Evolutionary conservation across 2,329 filamentous ascomycete species (phyloP).

Genomic region (Septoria linicola): DNA sequence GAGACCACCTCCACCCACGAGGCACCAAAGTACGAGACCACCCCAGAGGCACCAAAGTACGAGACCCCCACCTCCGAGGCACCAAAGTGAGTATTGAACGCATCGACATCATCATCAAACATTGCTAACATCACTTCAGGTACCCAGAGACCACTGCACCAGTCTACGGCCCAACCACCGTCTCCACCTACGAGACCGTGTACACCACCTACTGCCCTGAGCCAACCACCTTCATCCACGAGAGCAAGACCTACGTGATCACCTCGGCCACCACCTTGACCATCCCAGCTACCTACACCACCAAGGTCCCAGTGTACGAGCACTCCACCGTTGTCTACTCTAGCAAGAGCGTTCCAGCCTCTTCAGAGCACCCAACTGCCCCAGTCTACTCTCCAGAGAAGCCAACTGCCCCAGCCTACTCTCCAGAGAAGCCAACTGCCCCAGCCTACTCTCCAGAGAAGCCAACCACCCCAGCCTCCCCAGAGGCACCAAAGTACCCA

Average conservation of each 20-base stretch:
- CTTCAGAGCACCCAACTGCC: slow-evolving; percentile 6
- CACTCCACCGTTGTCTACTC: background rate
- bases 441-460: slow-evolving; percentile 15
- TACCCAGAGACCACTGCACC: slow-evolving; percentile 14
- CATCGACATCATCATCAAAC: too few relatives aligned
- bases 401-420: slow-evolving; percentile 7
- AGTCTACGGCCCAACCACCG: slow-evolving; percentile 26
- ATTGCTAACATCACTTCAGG: background rate
- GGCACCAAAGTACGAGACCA: background rate
- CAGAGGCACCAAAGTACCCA: slow-evolving; percentile 14
- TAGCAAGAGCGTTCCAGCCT: background rate
- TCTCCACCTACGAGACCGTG: slow-evolving; percentile 15
- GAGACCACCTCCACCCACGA: slow-evolving; percentile 9
- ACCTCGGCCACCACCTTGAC: slow-evolving; percentile 30
- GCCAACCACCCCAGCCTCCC: slow-evolving; percentile 10
- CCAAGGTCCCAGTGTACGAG: background rate
- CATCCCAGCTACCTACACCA: slow-evolving; percentile 36
- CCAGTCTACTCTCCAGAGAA: slow-evolving; percentile 2
- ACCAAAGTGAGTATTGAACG: too few relatives aligned
- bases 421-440: background rate
- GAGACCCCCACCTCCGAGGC: background rate
- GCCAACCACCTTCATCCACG: slow-evolving; percentile 29
- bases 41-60: background rate
- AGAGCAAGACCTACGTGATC: slow-evolving; percentile 31
- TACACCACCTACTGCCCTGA: slow-evolving; percentile 32